Conservation (phyloP, 164 flowering plant genomes). For the Santalum album region DNA sequence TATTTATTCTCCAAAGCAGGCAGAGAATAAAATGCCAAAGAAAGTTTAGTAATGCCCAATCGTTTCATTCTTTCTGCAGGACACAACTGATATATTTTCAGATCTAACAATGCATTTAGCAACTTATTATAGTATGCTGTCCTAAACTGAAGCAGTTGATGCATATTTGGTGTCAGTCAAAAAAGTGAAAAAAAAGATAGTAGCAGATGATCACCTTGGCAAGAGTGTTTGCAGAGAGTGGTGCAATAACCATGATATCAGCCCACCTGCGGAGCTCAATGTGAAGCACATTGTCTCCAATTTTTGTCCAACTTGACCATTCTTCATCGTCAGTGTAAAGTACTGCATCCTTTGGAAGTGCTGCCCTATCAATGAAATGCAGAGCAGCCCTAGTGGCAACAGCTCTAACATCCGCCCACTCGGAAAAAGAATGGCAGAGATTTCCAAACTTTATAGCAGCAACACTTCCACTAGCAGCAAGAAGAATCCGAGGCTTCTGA, state of each 20-base stretch:
- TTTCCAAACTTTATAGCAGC: slow-evolving; percentile 59
- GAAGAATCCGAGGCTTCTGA: slow-evolving; percentile 41
- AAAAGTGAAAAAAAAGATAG: neutral
- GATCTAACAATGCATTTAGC: no score
- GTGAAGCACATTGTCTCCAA: slow-evolving; percentile 57
- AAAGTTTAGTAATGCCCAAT: no score
- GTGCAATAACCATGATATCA: slow-evolving; percentile 51
- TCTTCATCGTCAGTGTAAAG: slow-evolving; percentile 52
- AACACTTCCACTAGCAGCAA: slow-evolving; percentile 75
- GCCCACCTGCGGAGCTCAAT: slow-evolving; percentile 73
- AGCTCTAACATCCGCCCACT: slow-evolving; percentile 68
- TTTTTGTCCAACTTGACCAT: slow-evolving; percentile 47
- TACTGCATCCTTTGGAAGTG: slow-evolving; percentile 38
- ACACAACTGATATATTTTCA: no score
- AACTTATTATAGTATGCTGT: no score
- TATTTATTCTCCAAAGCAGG: no score
- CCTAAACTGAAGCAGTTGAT: no score
- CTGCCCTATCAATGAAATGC: slow-evolving; percentile 38
- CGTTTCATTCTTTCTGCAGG: no score
- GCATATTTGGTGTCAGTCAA: no score
- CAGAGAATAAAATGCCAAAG: no score
- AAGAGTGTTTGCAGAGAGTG: slow-evolving; percentile 68
- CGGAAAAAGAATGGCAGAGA: slow-evolving; percentile 44
- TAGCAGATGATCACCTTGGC: slow-evolving; percentile 40
- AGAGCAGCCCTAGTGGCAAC: slow-evolving; percentile 42